Evolutionary conservation across 495 filamentous ascomycete genomes (phyloP), one percentile per base, ranked within the genome.

Genomic region (Neurospora tetrasperma): DNA sequence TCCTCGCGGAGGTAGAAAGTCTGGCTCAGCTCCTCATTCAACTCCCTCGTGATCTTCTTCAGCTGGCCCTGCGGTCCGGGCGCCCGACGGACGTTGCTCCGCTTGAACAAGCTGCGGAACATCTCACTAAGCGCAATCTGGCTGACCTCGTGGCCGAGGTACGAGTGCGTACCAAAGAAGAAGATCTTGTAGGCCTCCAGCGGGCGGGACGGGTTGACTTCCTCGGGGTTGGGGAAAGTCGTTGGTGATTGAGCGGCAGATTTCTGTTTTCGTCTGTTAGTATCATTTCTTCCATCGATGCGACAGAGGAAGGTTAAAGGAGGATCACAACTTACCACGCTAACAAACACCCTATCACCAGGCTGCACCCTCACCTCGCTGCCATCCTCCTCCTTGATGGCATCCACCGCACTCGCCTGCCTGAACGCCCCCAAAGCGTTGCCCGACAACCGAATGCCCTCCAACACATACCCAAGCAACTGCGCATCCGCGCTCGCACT

Each of bases 1-100:
- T 96, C 91, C 80, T 92, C 89, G 70, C 88, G 87, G 83, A 97
- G 86, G 75, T 94, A 96, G 38, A 89, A 79, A 38, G 87, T 88
- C 78, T 87, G 88, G 0, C 87, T 90, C 18, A 86, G 89, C 4
- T 85, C 83, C 46, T 84, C 85, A 0, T 87, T 90, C n/a, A 86
- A 89, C 3, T 85, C 83, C 46, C 84, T 84, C 0, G 83, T 81
- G 12, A 94, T 84, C 83, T 89, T 91, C 86, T 94, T 94, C 69
- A 96, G 79, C 76, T 90, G 80, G 1, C 93, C 93, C 81, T 91
- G 88, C 2, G 85, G 83, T 3, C 93, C 93, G 0, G 87, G 81
- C 0, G 90, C 92, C 71, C 89, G 86, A n/a, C 90, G 85, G n/a
- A 96, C 79, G n/a, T 84, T 85, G 69, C 82, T 86, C 66, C 90